Base-by-base conservation (phyloP, 352 stramenopile genomes). In the Discostella stelligera region DNA sequence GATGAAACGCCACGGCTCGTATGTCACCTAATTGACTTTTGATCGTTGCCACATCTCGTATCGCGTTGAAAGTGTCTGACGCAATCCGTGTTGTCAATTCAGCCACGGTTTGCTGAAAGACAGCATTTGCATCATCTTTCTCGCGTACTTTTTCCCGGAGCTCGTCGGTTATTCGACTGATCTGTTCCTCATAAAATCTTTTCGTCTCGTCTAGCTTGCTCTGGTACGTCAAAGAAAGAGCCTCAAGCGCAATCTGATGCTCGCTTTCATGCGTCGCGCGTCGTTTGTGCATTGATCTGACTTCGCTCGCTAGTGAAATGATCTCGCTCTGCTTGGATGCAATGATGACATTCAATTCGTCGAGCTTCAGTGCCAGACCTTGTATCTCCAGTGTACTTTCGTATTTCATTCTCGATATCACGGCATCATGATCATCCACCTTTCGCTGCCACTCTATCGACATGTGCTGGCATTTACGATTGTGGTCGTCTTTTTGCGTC, bases 311-410 rank as follows among this genome's bases (percentile, higher is more conserved):
- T 27, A 77, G 41, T 7, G 50, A 32, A 37, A 13, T 53, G 48
- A 58, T 73, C 46, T 78, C 56, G 5, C 62, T 25, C 59, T 61
- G 37, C 55, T 71, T 68, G 56, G 41, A 54, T 62, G 48, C 62
- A 56, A 78, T 37, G 49, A 25, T 13, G 20, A 50, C 56, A n/a
- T 23, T 56, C 9, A 74, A 53, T 63, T 21, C 54, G 21, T 32
- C 37, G n/a, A 62, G 61, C 23, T 78, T 25, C 13, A 27, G 58
- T 1, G 39, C 37, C 50, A 82, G 10, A 11, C 18, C 64, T 23
- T 82, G 62, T 49, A 65, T 64, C 32, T 82, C 54, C 10, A 69
- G 3, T 37, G 61, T 54, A 63, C 37, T 67, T 60, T 82, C 66
- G 46, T 77, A 63, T 21, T 82, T 73, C 5, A 65, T 39, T 44